Percentiles rank a stretch among this genome's conserved stretches.
Evolutionary conservation across 352 stramenopile species (phyloP).

Genomic region (Halophytophthora polymorphica): DNA sequence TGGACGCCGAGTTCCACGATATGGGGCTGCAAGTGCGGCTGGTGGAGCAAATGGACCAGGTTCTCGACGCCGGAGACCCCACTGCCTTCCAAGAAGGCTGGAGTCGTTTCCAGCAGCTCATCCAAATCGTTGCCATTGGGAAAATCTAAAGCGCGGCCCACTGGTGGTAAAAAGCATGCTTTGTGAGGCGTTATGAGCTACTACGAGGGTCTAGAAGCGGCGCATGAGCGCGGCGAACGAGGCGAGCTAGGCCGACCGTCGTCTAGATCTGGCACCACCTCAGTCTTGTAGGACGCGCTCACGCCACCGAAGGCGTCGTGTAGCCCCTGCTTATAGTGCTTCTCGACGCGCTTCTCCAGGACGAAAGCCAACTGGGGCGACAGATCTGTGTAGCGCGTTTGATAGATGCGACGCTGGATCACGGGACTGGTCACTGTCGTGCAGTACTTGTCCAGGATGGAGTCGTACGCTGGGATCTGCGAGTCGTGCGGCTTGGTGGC

Average conservation of each 20-base stretch:
- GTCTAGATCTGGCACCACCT: conserved; percentile 14
- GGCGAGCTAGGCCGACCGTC: not conserved
- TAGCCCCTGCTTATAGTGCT: conserved; percentile 38
- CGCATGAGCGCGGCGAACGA: not conserved
- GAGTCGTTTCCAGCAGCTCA: conserved; percentile 37
- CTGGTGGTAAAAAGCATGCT: not conserved
- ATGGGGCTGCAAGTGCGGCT: conserved; percentile 41
- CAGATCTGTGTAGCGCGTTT: conserved; percentile 50
- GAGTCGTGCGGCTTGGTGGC: conserved; percentile 41
- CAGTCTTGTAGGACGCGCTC: conserved; percentile 44
- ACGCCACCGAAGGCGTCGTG: conserved; percentile 35
- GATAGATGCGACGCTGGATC: conserved; percentile 78
- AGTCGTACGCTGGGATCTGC: conserved; percentile 62
- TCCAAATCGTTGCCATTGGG: conserved; percentile 31
- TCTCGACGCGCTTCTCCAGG: conserved; percentile 62
- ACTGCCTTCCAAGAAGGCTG: conserved; percentile 14
- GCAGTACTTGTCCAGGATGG: conserved; percentile 79
- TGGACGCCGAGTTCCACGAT: conserved; percentile 38
- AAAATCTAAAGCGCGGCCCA: not conserved
- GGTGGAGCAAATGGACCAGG: conserved; percentile 44
- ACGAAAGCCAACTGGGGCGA: conserved; percentile 72
- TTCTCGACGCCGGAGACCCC: conserved; percentile 5
- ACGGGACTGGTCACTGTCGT: conserved; percentile 67
- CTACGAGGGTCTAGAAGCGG: not conserved
- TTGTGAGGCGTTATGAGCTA: not conserved